phyloP scores from a whole-genome alignment of 306 rosid species.

The Spatholobus suberectus region DNA sequence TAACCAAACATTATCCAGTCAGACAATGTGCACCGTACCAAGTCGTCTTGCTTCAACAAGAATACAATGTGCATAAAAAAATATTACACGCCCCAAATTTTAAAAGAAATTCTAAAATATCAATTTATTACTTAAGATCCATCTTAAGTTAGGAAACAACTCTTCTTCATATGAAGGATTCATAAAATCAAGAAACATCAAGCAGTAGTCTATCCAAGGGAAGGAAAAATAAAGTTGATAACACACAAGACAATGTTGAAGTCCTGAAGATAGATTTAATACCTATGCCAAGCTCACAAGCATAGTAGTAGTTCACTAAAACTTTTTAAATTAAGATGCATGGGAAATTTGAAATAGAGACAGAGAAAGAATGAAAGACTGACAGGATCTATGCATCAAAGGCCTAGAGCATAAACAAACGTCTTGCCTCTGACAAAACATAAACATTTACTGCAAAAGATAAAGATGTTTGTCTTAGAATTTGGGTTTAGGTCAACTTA shows the following conservation, averaged over 20 bases:
- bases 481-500: too few species aligned
- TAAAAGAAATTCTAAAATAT: not conserved
- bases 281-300: slow-evolving; percentile 11
- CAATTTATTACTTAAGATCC: not conserved
- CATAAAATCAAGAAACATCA: too few species aligned
- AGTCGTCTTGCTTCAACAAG: not conserved
- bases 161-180: not conserved
- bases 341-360: not conserved
- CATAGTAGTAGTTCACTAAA: too few species aligned
- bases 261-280: too few species aligned
- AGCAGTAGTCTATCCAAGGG: too few species aligned
- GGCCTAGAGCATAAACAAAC: not conserved
- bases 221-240: too few species aligned
- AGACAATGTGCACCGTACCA: too few species aligned
- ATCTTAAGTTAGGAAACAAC: slow-evolving; percentile 9
- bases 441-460: too few species aligned
- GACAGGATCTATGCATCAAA: not conserved
- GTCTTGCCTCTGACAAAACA: not conserved
- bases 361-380: not conserved
- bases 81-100: not conserved
- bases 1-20: too few species aligned
- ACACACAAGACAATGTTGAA: too few species aligned
- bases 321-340: too few species aligned
- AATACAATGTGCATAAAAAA: not conserved
- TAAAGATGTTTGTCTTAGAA: too few species aligned